phyloP scores from a whole-genome alignment of 768 basidiomycete genomes.

The Mycena crocata region DNA sequence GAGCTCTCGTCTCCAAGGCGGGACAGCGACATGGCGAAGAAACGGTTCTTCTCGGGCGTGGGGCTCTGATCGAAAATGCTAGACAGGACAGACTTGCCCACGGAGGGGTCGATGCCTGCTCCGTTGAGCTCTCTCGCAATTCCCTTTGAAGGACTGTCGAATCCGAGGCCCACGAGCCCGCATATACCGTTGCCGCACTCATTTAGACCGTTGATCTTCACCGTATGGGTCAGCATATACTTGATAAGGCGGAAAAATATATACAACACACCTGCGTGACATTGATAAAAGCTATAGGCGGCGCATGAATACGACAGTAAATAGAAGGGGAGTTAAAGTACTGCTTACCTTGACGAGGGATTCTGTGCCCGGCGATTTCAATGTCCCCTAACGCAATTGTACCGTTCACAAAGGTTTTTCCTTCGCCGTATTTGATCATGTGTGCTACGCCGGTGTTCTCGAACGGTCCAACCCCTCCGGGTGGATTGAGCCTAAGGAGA shows the following conservation, averaged over 20 bases:
- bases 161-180: conserved; percentile 23
- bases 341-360: conserved; percentile 24
- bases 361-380: conserved; percentile 10
- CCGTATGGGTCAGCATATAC: too few relatives aligned
- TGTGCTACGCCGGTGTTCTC: conserved; percentile 3
- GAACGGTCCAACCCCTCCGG: neutral
- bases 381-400: conserved; percentile 10
- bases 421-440: conserved; percentile 6
- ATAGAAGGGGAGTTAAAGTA: too few relatives aligned
- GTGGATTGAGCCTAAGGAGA: conserved; percentile 13
- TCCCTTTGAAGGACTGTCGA: neutral
- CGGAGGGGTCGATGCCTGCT: neutral
- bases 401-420: conserved; percentile 15
- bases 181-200: neutral
- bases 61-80: conserved; percentile 24
- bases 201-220: too few relatives aligned
- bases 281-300: conserved; percentile 3
- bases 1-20: too few relatives aligned
- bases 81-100: conserved; percentile 22
- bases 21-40: too few relatives aligned
- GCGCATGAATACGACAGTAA: too few relatives aligned
- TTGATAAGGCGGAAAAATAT: too few relatives aligned
- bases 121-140: conserved; percentile 5
- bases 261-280: conserved; percentile 1
- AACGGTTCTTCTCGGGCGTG: too few relatives aligned